Percentiles rank a stretch among this genome's conserved stretches.
Conservation (phyloP, 805 yeast species). For the Candida fluviatilis region DNA sequence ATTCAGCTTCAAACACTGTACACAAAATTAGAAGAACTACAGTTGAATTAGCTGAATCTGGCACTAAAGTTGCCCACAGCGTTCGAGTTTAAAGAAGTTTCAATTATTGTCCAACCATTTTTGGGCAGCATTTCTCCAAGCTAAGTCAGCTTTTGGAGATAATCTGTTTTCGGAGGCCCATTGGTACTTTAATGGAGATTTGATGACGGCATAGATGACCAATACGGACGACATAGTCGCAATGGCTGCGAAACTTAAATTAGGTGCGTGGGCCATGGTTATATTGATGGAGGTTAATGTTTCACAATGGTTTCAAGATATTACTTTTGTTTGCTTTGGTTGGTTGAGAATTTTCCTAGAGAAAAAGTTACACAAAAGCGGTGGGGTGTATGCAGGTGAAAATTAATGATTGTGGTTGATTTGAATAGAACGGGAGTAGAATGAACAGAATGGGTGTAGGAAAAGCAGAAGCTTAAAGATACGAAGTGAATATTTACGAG, state of each 20-base stretch:
- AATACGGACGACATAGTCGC: slow-evolving; percentile 41
- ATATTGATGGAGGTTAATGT: too few species aligned
- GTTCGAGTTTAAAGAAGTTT: too few species aligned
- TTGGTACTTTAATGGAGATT: slow-evolving; percentile 41
- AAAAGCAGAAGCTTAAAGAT: too few species aligned
- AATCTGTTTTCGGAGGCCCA: slow-evolving; percentile 39
- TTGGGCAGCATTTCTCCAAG: slow-evolving; percentile 44
- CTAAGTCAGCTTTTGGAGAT: slow-evolving; percentile 45
- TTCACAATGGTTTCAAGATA: too few species aligned
- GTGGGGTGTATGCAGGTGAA: slow-evolving; percentile 1
- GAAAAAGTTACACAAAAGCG: neutral
- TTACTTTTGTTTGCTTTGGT: slow-evolving; percentile 3
- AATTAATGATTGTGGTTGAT: neutral
- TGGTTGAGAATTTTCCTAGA: slow-evolving; percentile 3
- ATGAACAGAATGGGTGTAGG: too few species aligned
- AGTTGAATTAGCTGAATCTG: too few species aligned
- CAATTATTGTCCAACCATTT: slow-evolving; percentile 35
- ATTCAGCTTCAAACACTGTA: too few species aligned
- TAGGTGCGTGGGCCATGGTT: slow-evolving; percentile 33
- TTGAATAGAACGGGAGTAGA: too few species aligned
- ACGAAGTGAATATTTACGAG: too few species aligned
- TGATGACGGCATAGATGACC: slow-evolving; percentile 31
- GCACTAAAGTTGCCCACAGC: too few species aligned
- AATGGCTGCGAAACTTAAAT: slow-evolving; percentile 35
- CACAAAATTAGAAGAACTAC: too few species aligned